A percentile compares a stretch with the other conserved stretches of the same genome.
Conservation (phyloP, 257 asterid genomes). For the Solanum clarkiae region DNA sequence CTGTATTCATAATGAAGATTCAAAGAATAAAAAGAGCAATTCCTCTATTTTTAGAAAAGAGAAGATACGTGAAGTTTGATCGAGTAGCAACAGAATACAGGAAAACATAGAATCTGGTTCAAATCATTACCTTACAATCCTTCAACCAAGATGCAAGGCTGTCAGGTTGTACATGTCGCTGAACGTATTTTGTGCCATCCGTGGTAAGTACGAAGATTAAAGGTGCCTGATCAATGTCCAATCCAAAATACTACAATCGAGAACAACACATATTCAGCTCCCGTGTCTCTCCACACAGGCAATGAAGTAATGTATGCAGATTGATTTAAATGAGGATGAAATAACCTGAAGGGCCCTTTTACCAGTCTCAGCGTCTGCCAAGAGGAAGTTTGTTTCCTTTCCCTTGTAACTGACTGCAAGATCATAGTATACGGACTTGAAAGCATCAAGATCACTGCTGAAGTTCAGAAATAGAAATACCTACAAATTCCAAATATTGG, state of each 20-base stretch:
- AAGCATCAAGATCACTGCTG: slow-evolving; percentile 45
- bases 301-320: not conserved
- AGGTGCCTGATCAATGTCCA: slow-evolving; percentile 49
- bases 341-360: slow-evolving; percentile 68
- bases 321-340: not conserved
- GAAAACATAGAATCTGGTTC: not conserved
- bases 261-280: not conserved
- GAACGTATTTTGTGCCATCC: slow-evolving; percentile 45
- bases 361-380: slow-evolving; percentile 54
- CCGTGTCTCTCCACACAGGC: not conserved
- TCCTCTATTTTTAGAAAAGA: not conserved
- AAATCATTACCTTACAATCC: slow-evolving; percentile 36
- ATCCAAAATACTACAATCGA: slow-evolving; percentile 64
- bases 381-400: slow-evolving; percentile 56
- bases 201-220: slow-evolving; percentile 35
- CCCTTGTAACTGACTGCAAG: slow-evolving; percentile 58
- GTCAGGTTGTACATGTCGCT: slow-evolving; percentile 42
- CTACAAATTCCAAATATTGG: slow-evolving; percentile 14
- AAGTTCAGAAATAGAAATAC: slow-evolving; percentile 70
- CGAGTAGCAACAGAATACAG: not conserved
- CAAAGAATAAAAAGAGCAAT: not conserved
- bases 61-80: not conserved
- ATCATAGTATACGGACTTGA: slow-evolving; percentile 41
- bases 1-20: slow-evolving; percentile 18
- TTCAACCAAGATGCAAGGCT: slow-evolving; percentile 56